phyloP scores from a whole-genome alignment of 345 rosid genomes.

The Hypericum androsaemum region DNA sequence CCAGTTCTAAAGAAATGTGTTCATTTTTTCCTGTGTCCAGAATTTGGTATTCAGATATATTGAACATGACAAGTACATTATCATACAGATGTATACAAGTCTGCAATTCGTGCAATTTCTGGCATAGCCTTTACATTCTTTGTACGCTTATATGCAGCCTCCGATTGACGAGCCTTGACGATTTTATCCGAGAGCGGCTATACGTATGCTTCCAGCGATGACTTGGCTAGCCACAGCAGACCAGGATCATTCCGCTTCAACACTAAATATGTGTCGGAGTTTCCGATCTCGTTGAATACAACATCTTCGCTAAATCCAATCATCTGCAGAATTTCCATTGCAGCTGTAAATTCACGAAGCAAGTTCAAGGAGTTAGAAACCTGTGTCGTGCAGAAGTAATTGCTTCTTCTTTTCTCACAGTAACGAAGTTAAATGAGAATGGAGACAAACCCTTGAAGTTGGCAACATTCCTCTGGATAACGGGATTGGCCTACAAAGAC shows the following conservation, averaged over 20 bases:
- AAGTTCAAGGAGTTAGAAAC: neutral
- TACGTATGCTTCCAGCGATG: slow-evolving; percentile 50
- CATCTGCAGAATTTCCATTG: slow-evolving; percentile 60
- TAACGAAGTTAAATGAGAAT: neutral
- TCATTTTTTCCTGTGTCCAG: too few relatives aligned
- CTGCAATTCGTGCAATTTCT: too few relatives aligned
- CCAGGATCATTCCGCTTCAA: slow-evolving; percentile 87
- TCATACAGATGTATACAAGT: too few relatives aligned
- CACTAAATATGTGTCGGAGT: slow-evolving; percentile 50
- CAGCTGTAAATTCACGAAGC: slow-evolving; percentile 39
- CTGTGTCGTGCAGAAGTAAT: neutral
- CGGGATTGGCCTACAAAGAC: slow-evolving; percentile 60
- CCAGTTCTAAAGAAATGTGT: too few relatives aligned
- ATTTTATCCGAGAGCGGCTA: too few relatives aligned
- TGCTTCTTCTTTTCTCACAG: neutral
- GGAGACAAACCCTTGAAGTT: slow-evolving; percentile 44
- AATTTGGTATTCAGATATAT: too few relatives aligned
- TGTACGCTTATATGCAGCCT: too few relatives aligned
- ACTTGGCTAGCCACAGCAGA: slow-evolving; percentile 84
- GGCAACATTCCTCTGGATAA: slow-evolving; percentile 52
- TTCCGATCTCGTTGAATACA: slow-evolving; percentile 38
- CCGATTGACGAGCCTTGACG: too few relatives aligned
- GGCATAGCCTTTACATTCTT: too few relatives aligned
- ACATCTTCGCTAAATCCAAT: slow-evolving; percentile 72
- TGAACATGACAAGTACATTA: too few relatives aligned